A percentile compares a stretch with the other conserved stretches of the same genome.
Evolutionary conservation across 306 rosid genomes (phyloP).

Genomic region (Pyrus betulifolia): DNA sequence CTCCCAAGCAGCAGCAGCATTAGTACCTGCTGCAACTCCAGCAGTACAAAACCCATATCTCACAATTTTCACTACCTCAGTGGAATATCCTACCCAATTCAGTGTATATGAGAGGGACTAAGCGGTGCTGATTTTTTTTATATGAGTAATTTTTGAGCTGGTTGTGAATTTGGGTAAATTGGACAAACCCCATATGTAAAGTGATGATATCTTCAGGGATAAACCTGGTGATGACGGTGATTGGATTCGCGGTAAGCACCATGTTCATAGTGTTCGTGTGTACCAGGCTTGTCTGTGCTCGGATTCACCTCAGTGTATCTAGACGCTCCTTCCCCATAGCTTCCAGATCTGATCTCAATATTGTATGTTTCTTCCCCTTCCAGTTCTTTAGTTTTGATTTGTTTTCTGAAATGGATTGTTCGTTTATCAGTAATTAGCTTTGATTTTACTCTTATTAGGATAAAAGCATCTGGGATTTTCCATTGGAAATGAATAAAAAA

Average conservation of each 20-base stretch:
- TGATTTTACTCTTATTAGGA: background rate
- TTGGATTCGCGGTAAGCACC: constrained; percentile 90
- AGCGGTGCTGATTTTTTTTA: background rate
- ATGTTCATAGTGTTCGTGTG: constrained; percentile 88
- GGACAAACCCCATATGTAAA: background rate
- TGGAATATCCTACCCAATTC: background rate
- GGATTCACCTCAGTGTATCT: constrained; percentile 72
- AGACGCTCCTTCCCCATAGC: constrained; percentile 69
- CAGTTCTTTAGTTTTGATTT: background rate
- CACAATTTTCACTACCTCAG: background rate
- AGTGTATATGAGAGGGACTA: background rate
- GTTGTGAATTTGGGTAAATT: background rate
- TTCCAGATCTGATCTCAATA: constrained; percentile 72
- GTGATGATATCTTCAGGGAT: constrained; percentile 72
- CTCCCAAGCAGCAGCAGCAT: background rate
- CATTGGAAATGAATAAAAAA: background rate
- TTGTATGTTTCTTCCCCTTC: constrained; percentile 27
- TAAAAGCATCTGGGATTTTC: background rate
- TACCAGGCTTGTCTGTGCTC: constrained; percentile 82
- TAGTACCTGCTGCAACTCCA: background rate
- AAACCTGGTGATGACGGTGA: constrained; percentile 92
- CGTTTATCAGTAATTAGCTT: background rate
- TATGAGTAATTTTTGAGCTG: background rate
- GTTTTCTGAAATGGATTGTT: background rate
- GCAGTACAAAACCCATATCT: background rate